A percentile compares a stretch with the other conserved stretches of the same genome.
Evolutionary conservation across 2,329 filamentous ascomycete genomes (phyloP).

Genomic region (Sphaerulina populicola): DNA sequence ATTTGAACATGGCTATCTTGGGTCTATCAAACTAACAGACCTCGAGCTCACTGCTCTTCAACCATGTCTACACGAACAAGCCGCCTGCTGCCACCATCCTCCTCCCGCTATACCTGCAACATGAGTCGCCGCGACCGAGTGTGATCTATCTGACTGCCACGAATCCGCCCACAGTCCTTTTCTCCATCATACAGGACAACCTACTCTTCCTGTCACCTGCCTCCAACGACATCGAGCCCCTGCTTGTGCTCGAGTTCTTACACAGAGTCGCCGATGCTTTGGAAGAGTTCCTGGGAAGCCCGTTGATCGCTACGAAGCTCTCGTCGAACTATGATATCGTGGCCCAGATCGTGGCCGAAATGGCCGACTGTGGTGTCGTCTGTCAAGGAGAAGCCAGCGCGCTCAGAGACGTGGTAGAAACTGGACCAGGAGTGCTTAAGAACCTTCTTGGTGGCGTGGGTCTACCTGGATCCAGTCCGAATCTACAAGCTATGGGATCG

Average conservation of each 20-base stretch:
- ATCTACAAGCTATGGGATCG: conserved; percentile 20
- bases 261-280: conserved; percentile 87
- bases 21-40: conserved; percentile 10
- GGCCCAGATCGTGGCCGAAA: conserved; percentile 84
- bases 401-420: conserved; percentile 80
- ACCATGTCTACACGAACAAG: conserved; percentile 77
- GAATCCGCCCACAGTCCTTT: conserved; percentile 78
- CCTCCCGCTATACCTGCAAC: conserved; percentile 77
- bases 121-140: conserved; percentile 71
- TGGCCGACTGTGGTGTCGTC: conserved; percentile 89
- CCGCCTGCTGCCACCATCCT: conserved; percentile 68
- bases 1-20: conserved; percentile 10
- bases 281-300: conserved; percentile 87
- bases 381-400: conserved; percentile 90
- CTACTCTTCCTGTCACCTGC: conserved; percentile 77
- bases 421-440: conserved; percentile 72
- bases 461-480: conserved; percentile 52
- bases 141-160: conserved; percentile 76
- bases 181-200: conserved; percentile 78
- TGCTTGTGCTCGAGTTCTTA: conserved; percentile 86
- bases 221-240: conserved; percentile 78
- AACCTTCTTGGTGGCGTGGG: conserved; percentile 82
- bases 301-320: conserved; percentile 75
- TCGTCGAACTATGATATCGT: conserved; percentile 88
- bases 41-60: conserved; percentile 68